Evolutionary conservation across 176 grass and related monocot genomes (phyloP).

Genomic region (Carex myosuroides): DNA sequence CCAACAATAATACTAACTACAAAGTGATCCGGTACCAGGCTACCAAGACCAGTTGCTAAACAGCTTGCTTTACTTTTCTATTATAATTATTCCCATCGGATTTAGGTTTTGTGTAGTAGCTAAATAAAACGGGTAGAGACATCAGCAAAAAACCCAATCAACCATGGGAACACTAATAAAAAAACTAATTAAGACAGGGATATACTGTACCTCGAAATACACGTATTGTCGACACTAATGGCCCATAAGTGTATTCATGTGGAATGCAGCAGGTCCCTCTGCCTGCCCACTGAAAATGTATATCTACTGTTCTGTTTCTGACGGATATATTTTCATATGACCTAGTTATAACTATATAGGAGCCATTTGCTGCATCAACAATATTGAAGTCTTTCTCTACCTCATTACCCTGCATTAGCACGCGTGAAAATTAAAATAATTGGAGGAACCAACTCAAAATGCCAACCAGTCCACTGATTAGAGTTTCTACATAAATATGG

Average conservation of each 20-base stretch:
- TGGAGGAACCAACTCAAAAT: neutral
- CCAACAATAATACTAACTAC: neutral
- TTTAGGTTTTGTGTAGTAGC: neutral
- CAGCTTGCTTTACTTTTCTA: neutral
- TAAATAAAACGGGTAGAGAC: neutral
- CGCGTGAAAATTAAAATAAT: neutral
- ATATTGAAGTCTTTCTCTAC: conserved; percentile 20
- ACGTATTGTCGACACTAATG: conserved; percentile 31
- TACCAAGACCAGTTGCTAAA: neutral
- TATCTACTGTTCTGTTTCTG: conserved; percentile 19
- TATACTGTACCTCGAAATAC: conserved; percentile 18
- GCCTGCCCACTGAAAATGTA: conserved; percentile 33
- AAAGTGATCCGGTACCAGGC: neutral
- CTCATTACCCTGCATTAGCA: neutral
- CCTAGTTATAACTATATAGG: neutral
- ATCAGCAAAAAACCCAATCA: neutral
- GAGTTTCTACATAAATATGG: neutral
- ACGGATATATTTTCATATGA: neutral
- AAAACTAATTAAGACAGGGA: neutral
- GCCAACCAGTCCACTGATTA: neutral
- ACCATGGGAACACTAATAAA: neutral
- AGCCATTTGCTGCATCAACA: conserved; percentile 15
- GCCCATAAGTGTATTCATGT: conserved; percentile 25
- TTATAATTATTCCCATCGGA: neutral
- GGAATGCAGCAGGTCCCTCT: conserved; percentile 34